Percentiles rank a stretch among this genome's conserved stretches.
These are phyloP conservation scores for Vitis hybrid DNA, from an alignment of 177 flowering plant species.

Conservation along the genomic window DNA sequence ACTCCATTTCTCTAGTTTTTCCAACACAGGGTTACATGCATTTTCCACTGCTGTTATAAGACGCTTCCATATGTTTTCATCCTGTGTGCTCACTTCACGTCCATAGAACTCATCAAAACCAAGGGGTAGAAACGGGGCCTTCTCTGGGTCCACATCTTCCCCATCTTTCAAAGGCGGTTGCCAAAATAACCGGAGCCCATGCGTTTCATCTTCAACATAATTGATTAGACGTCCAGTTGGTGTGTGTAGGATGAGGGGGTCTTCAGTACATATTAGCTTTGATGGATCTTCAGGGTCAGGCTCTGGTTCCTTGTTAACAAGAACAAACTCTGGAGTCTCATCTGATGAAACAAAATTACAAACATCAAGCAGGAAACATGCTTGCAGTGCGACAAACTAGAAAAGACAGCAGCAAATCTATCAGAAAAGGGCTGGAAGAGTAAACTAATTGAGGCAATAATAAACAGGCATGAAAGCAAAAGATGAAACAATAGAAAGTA, in stretches of 20 bases:
- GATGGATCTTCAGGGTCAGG: conserved; percentile 82
- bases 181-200: conserved; percentile 89
- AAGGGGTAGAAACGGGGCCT: conserved; percentile 71
- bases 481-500: neutral
- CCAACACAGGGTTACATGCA: conserved; percentile 35
- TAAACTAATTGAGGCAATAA: neutral
- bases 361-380: conserved; percentile 7
- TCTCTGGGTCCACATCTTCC: conserved; percentile 68
- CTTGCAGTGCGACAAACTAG: neutral
- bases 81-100: conserved; percentile 20
- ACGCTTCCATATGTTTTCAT: conserved; percentile 37
- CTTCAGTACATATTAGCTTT: conserved; percentile 58
- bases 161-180: conserved; percentile 70
- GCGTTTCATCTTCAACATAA: conserved; percentile 74
- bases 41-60: conserved; percentile 33
- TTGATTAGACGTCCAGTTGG: conserved; percentile 72
- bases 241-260: conserved; percentile 82
- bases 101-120: conserved; percentile 93
- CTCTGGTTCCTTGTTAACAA: conserved; percentile 78
- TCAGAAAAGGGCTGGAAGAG: neutral
- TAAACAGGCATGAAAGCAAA: neutral
- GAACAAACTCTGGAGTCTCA: conserved; percentile 68
- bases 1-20: conserved; percentile 59
- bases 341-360: conserved; percentile 32
- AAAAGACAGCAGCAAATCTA: neutral